Evolutionary conservation across 2,329 filamentous ascomycete genomes (phyloP).

Genomic region (Pseudocercospora cruenta): DNA sequence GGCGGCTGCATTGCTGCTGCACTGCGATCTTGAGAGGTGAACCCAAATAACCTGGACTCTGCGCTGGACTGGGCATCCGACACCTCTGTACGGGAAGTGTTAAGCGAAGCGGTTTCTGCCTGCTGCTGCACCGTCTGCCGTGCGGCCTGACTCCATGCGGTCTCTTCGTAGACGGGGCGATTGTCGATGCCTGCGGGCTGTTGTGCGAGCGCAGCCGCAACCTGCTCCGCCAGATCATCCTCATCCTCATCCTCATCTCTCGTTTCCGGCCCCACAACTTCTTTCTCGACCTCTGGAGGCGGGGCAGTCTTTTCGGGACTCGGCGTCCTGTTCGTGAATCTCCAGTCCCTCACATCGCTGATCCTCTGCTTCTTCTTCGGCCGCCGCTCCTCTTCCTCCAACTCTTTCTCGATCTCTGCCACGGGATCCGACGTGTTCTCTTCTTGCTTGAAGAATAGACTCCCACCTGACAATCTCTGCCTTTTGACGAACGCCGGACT

Average conservation of each 20-base stretch:
- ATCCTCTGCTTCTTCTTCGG: constrained; percentile 73
- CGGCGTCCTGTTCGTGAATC: constrained; percentile 70
- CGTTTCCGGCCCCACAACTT: neutral
- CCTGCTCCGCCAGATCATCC: neutral
- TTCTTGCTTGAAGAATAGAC: constrained; percentile 42
- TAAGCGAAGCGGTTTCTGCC: neutral
- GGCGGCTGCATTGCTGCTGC: constrained; percentile 29
- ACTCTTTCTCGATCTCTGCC: constrained; percentile 64
- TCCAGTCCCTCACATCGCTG: constrained; percentile 72
- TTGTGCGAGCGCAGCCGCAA: neutral
- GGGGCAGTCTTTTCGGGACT: constrained; percentile 68
- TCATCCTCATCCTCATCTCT: neutral
- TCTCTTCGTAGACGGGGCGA: neutral
- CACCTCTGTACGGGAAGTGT: neutral
- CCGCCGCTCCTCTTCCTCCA: constrained; percentile 50
- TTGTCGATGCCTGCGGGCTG: neutral
- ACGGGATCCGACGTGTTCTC: constrained; percentile 71
- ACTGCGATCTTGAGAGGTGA: neutral
- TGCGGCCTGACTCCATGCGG: neutral
- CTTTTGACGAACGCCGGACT: constrained; percentile 82
- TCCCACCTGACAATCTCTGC: constrained; percentile 64
- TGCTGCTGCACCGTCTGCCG: neutral
- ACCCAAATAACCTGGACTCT: neutral
- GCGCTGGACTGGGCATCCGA: neutral
- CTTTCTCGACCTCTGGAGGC: constrained; percentile 9